Evolutionary conservation across 331 rosid species (phyloP).

Genomic region (Erythrophleum ivorense): DNA sequence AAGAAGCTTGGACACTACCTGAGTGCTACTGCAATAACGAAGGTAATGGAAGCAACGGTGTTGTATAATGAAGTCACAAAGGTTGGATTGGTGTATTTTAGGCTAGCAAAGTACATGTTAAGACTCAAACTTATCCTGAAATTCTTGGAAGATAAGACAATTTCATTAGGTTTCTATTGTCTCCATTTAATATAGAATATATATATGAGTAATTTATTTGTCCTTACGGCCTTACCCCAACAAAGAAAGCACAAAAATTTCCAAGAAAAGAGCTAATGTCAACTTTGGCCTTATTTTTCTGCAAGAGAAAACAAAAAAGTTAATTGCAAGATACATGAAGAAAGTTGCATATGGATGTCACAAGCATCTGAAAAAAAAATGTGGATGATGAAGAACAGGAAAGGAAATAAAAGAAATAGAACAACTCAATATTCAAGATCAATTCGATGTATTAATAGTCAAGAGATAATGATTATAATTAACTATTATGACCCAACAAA

Average conservation of each 20-base stretch:
- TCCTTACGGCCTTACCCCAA: constrained; percentile 58
- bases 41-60: constrained; percentile 74
- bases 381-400: too few species aligned
- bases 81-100: constrained; percentile 80
- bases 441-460: too few species aligned
- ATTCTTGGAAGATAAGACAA: constrained; percentile 10
- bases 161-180: background rate
- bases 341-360: background rate
- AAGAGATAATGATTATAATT: too few species aligned
- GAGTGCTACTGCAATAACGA: constrained; percentile 65
- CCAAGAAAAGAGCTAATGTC: constrained; percentile 63
- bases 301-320: constrained; percentile 32
- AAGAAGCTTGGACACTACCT: constrained; percentile 45
- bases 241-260: constrained; percentile 81
- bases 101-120: constrained; percentile 78
- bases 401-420: background rate
- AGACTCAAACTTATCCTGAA: constrained; percentile 66
- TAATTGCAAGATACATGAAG: background rate
- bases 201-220: background rate
- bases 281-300: constrained; percentile 76
- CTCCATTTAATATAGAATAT: background rate
- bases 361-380: background rate
- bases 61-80: constrained; percentile 70
- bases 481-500: too few species aligned
- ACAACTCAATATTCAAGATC: background rate